Percentiles rank a stretch among this genome's conserved stretches.
These are phyloP conservation scores for Lizonia empirigonia DNA, from an alignment of 2,329 filamentous ascomycete species.

Conservation along the genomic window DNA sequence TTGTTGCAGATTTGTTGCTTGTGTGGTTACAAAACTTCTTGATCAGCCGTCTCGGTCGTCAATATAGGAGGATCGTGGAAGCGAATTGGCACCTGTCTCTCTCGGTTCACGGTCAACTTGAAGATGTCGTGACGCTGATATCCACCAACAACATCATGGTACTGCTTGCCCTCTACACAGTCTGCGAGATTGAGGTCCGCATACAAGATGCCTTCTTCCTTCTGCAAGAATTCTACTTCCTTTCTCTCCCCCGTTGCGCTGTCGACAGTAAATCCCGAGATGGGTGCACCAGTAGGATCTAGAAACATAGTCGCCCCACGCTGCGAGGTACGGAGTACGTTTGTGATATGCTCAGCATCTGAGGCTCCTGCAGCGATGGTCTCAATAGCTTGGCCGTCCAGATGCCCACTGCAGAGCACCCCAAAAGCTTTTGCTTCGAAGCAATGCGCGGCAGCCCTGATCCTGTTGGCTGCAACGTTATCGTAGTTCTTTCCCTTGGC, in stretches of 20 bases:
- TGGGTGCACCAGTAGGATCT: conserved; percentile 55
- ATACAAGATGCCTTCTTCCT: conserved; percentile 58
- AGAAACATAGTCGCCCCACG: conserved; percentile 58
- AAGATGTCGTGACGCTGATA: conserved; percentile 64
- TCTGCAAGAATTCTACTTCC: conserved; percentile 49
- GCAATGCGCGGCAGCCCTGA: conserved; percentile 60
- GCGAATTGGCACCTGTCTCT: conserved; percentile 41
- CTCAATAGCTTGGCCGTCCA: conserved; percentile 51
- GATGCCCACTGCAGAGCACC: conserved; percentile 54
- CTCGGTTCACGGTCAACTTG: conserved; percentile 56
- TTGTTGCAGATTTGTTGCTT: not conserved
- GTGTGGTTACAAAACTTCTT: not conserved
- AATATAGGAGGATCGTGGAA: conserved; percentile 5
- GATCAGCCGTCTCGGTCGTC: not conserved
- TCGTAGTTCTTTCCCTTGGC: conserved; percentile 53
- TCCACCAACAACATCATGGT: conserved; percentile 61
- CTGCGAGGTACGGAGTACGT: conserved; percentile 48
- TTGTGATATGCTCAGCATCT: conserved; percentile 33
- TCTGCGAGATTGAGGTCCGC: conserved; percentile 57
- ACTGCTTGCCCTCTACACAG: conserved; percentile 63
- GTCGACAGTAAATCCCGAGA: conserved; percentile 49
- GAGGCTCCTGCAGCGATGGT: conserved; percentile 37
- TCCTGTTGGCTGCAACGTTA: conserved; percentile 60
- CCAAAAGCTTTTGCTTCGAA: conserved; percentile 65
- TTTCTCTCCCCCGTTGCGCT: conserved; percentile 22